Percentiles rank a stretch among this genome's conserved stretches.
Conservation (phyloP, 805 yeast species). For the Candida coleopterorum region DNA sequence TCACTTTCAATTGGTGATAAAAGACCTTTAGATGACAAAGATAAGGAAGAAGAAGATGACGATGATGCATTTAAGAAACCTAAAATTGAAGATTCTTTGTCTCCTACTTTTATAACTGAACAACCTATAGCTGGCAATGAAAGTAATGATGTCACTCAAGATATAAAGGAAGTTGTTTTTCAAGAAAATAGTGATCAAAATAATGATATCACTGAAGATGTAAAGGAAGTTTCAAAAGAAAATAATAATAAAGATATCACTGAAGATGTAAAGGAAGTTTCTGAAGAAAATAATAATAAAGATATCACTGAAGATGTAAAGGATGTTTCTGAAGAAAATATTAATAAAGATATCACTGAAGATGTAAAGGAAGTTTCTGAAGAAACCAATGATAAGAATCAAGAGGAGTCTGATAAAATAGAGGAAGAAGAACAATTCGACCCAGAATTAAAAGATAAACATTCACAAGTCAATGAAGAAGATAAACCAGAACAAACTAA, state of each 20-base stretch:
- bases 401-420: too few species aligned
- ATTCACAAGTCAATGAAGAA: conserved; percentile 6
- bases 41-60: background rate
- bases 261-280: background rate
- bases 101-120: background rate
- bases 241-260: background rate
- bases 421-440: background rate
- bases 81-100: background rate
- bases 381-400: too few species aligned
- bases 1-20: background rate
- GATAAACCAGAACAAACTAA: background rate
- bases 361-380: background rate
- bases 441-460: conserved; percentile 7
- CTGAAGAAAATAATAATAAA: background rate
- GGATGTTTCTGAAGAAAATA: background rate
- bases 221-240: background rate
- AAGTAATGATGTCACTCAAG: background rate
- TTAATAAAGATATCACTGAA: conserved; percentile 8
- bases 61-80: background rate
- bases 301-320: background rate
- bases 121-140: background rate
- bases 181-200: conserved; percentile 11
- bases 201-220: conserved; percentile 1
- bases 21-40: background rate
- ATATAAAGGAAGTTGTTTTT: too few species aligned